Conservation (phyloP, 305 asterid genomes). For the Andrographis paniculata region DNA sequence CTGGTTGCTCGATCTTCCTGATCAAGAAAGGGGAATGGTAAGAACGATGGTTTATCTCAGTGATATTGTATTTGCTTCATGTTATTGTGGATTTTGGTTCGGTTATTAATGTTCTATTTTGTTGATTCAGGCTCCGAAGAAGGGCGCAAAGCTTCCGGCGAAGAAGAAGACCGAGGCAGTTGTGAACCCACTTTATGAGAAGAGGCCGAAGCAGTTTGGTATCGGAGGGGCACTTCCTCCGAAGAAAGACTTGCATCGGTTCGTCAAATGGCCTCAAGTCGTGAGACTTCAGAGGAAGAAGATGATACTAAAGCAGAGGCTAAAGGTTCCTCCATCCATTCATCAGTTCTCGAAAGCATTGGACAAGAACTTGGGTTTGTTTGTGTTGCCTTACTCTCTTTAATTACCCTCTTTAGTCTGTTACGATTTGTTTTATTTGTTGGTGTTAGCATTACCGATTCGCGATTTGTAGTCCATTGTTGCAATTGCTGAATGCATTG, state of each 20-base stretch:
- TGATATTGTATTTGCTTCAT: too few species aligned
- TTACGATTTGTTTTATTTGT: not conserved
- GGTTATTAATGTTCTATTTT: not conserved
- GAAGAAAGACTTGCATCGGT: slow-evolving; percentile 71
- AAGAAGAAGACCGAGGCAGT: slow-evolving; percentile 61
- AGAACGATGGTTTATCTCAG: too few species aligned
- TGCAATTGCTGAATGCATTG: too few species aligned
- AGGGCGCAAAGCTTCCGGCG: slow-evolving; percentile 56
- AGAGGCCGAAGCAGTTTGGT: slow-evolving; percentile 82
- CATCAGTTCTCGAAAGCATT: slow-evolving; percentile 87
- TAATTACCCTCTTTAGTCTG: not conserved
- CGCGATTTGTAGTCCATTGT: too few species aligned
- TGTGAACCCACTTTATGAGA: slow-evolving; percentile 74
- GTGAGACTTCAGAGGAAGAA: slow-evolving; percentile 72
- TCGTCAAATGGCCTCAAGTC: slow-evolving; percentile 73
- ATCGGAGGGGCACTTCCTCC: slow-evolving; percentile 90
- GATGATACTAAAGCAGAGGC: slow-evolving; percentile 74
- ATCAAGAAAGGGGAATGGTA: too few species aligned
- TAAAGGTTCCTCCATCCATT: slow-evolving; percentile 89
- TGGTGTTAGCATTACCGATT: too few species aligned
- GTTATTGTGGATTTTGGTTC: too few species aligned
- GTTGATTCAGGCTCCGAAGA: slow-evolving; percentile 67
- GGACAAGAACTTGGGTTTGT: slow-evolving; percentile 72
- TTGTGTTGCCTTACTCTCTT: not conserved
- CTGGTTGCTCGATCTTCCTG: too few species aligned